Percentiles rank a stretch among this genome's conserved stretches.
Evolutionary conservation across 1,284 basidiomycete genomes (phyloP).

Genomic region (Heterobasidion occidentale): DNA sequence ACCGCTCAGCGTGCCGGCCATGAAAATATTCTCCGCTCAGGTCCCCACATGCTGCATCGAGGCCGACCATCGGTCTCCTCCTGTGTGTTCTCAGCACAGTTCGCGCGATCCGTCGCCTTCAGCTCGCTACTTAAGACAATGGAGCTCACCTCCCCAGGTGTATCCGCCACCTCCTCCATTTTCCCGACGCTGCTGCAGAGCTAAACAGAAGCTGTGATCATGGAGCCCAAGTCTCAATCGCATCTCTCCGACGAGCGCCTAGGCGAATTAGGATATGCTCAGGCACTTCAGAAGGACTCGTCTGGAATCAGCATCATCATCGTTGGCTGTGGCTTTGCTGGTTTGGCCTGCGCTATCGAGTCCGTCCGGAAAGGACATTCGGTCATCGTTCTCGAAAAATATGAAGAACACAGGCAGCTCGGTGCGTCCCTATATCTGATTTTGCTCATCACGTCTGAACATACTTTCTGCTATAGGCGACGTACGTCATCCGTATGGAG

Average conservation of each 20-base stretch:
- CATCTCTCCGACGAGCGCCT: neutral
- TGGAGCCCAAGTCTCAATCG: neutral
- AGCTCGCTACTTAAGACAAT: neutral
- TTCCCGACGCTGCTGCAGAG: too few species aligned
- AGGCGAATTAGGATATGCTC: neutral
- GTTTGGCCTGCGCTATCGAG: conserved; percentile 23
- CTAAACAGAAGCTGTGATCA: neutral
- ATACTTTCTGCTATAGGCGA: neutral
- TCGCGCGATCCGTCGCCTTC: neutral
- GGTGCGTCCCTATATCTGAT: conserved; percentile 11
- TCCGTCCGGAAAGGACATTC: conserved; percentile 20
- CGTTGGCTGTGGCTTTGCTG: conserved; percentile 23
- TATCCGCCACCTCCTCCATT: too few species aligned
- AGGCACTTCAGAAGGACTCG: conserved; percentile 2
- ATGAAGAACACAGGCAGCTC: conserved; percentile 6
- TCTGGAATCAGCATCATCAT: conserved; percentile 13
- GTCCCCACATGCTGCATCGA: neutral
- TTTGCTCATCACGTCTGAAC: neutral
- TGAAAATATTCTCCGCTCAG: neutral
- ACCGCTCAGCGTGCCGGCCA: neutral
- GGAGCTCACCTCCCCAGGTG: too few species aligned
- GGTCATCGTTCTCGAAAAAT: conserved; percentile 20
- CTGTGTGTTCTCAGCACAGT: neutral
- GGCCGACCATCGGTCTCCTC: neutral
- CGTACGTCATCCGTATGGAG: neutral